Evolutionary conservation across 2,329 filamentous ascomycete genomes (phyloP), one percentile per base, ranked within the genome.

Genomic region (Gnomoniopsis sp.): DNA sequence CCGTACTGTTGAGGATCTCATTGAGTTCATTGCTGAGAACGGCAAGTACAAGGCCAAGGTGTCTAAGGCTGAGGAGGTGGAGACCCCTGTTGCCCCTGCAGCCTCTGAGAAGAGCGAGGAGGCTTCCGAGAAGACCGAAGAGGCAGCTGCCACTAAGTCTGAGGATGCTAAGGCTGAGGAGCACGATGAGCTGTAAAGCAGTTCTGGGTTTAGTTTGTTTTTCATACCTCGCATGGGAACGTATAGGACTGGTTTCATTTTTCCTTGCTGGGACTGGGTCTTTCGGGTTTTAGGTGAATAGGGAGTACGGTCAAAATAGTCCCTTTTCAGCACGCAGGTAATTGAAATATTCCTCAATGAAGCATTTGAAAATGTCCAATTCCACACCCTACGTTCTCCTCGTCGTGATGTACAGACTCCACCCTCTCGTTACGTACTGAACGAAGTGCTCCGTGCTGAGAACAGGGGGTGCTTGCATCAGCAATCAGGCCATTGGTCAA

Each of bases 21-120:
- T 90, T 70, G 84, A 88, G 69, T 99, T 99, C 80, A 85, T 99
- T 75, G 88, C 91, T 78, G 92, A 97, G 82, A 96, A 95, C 75
- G 95, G 95, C 77, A 95, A 92, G 78, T 85, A 96, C 83, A 87
- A 89, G 76, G 86, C 90, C 65, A 86, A 88, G 68, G 86, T 88
- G 63, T 76, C 80, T 57, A 78, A 80, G 66, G 82, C 83, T 66
- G 74, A 76, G 38, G 78, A 79, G 61, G 81, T 84, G 67, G 81
- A 87, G 72, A 77, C 74, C 19, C 70, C 74, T 41, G 75, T 78
- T 58, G 78, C 79, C 47, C 77, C 79, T 58, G 79, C 81, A 65
- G 74, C 82, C 67, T 77, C 78, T 26, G 81, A 84, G 70, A 72
- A 72, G 65, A 70, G 69, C 57, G 74, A 81, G 71, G 77, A 74